A percentile compares a stretch with the other conserved stretches of the same genome.
Evolutionary conservation across 2,329 filamentous ascomycete species (phyloP).

Genomic region (Fusarium goolgardi): DNA sequence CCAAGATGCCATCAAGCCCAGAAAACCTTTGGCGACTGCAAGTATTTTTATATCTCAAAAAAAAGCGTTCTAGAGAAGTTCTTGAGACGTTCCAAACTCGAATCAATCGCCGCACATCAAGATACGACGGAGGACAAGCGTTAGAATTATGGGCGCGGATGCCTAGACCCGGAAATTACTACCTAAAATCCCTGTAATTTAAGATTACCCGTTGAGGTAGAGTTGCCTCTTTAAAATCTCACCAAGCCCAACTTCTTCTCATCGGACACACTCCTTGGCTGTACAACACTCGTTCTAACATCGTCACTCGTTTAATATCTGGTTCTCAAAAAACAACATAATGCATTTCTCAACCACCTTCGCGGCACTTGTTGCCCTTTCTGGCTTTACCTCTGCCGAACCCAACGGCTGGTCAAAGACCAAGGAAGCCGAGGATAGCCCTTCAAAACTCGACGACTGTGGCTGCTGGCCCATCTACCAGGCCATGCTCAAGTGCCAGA

Average conservation of each 20-base stretch:
- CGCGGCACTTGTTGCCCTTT: slow-evolving; percentile 15
- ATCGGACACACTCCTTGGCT: not conserved
- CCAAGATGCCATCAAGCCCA: rapidly evolving
- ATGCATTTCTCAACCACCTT: slow-evolving; percentile 20
- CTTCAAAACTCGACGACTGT: slow-evolving; percentile 40
- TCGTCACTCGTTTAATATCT: not conserved
- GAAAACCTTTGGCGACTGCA: rapidly evolving
- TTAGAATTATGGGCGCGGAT: not conserved
- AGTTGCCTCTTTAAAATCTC: slow-evolving; percentile 1
- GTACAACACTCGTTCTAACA: not conserved
- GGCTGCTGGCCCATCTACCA: slow-evolving; percentile 41
- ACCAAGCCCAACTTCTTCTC: not conserved
- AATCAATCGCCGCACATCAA: not conserved
- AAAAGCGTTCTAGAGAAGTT: rapidly evolving
- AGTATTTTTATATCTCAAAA: rapidly evolving
- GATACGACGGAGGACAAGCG: not conserved
- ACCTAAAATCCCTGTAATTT: not conserved
- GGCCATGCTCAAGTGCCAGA: slow-evolving; percentile 36
- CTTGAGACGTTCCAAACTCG: not conserved
- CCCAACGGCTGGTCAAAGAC: slow-evolving; percentile 41
- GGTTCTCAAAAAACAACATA: not conserved
- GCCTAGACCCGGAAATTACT: slow-evolving; percentile 5
- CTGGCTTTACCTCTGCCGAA: slow-evolving; percentile 17
- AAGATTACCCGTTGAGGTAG: not conserved
- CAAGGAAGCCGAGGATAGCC: slow-evolving; percentile 32